phyloP scores from a whole-genome alignment of 202 grass and related monocot species.

The Hordeum pubiflorum region DNA sequence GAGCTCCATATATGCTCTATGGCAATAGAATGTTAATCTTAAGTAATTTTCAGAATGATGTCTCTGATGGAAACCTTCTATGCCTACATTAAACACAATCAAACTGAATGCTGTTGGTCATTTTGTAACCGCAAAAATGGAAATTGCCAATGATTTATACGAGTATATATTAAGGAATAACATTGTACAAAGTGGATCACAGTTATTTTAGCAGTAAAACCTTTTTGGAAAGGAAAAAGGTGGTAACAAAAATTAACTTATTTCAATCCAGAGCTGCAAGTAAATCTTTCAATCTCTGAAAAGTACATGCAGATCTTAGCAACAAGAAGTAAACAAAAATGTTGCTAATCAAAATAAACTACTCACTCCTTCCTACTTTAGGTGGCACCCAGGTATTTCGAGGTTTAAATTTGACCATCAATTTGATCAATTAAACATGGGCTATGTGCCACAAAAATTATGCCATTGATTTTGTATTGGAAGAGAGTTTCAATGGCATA shows the following conservation, averaged over 20 bases:
- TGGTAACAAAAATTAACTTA: not conserved
- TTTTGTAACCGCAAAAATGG: not conserved
- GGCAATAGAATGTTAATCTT: not conserved
- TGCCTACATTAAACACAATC: constrained; percentile 9
- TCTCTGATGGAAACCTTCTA: not conserved
- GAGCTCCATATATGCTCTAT: not conserved
- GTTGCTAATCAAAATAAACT: not conserved
- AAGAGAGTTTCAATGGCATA: not conserved
- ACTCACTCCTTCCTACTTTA: too few species aligned
- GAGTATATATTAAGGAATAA: not conserved
- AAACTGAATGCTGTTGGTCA: not conserved
- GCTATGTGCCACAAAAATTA: too few species aligned
- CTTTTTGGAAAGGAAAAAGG: not conserved
- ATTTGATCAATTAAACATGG: too few species aligned
- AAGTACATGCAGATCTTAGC: not conserved
- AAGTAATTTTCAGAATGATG: constrained; percentile 8
- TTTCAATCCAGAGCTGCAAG: constrained; percentile 13
- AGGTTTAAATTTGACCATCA: too few species aligned
- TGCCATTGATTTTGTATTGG: too few species aligned
- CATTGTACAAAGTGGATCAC: not conserved
- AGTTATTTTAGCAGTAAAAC: not conserved
- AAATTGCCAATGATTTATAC: not conserved
- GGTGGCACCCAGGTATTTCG: too few species aligned
- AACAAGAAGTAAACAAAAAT: not conserved
- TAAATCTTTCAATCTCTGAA: not conserved